Base-by-base conservation (phyloP, 2,329 filamentous ascomycete genomes). In the Ophiognomonia clavigignenti-juglandacearum region DNA sequence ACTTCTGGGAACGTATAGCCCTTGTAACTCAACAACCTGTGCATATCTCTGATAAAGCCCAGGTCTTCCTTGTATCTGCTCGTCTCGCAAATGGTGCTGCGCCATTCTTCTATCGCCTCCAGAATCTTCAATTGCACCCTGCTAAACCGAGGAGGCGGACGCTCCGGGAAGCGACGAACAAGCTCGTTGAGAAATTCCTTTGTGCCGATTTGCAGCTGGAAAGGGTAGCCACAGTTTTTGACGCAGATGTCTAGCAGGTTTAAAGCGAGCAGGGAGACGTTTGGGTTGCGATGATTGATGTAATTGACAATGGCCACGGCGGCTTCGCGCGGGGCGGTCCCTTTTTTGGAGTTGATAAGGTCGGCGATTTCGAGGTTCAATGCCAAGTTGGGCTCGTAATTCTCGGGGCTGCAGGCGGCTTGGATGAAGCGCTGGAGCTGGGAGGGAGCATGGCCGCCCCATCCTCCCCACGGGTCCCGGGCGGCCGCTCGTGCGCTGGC, bases 101-200 rank as follows among this genome's bases (percentile, higher is more conserved):
- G 82, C 93, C 93, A 98, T 78, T 98, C 93, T 70, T 97, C 93
- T 63, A 98, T 95, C 56, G 90, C 82, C 70, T 96, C 93, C 57
- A 98, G 78, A 51, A 98, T 96, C 71, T 88, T 88, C 64, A 82
- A 78, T 73, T 97, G 93, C 29, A 96, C 91, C 53, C 91, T 80
- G 36, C 88, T 89, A 36, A 89, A 75, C 51, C 93, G 86, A 52
- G 93, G 77, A 2, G 92, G 90, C 38, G 93, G 93, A 20, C 92
- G 80, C 70, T 98, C 93, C 39, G 93, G 93, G 61, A 98, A 98
- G 56, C 93, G 82, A 56, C 93, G 84, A 52, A 98, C 93, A 51
- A 98, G 83, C 72, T 98, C 93, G 70, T 98, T 98, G 59, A 98
- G 82, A 60, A 98, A 98, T 62, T 98, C 93, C 67, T 98, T 98